Percentiles rank a stretch among this genome's conserved stretches.
Conservation (phyloP, 306 rosid genomes). For the Lathyrus sativus region DNA sequence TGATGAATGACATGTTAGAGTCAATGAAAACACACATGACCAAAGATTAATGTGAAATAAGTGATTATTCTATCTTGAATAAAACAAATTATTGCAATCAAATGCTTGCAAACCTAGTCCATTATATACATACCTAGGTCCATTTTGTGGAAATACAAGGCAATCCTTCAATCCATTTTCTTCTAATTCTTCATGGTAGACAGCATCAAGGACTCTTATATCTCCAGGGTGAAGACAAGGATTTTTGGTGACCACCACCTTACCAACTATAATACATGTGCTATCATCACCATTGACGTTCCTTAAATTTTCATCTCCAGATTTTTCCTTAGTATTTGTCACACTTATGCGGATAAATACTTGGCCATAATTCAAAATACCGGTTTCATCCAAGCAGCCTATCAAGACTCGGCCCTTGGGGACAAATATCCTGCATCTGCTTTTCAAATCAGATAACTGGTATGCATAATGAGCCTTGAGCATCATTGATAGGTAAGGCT, state of each 20-base stretch:
- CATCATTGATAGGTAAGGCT: slow-evolving; percentile 94
- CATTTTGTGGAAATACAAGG: slow-evolving; percentile 85
- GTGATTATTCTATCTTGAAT: slow-evolving; percentile 12
- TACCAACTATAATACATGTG: slow-evolving; percentile 65
- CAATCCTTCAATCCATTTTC: slow-evolving; percentile 75
- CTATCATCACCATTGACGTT: slow-evolving; percentile 66
- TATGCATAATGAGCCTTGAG: slow-evolving; percentile 67
- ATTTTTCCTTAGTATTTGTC: slow-evolving; percentile 58
- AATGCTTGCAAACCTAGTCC: slow-evolving; percentile 22
- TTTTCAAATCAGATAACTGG: slow-evolving; percentile 76
- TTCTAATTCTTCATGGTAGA: slow-evolving; percentile 65
- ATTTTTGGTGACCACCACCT: slow-evolving; percentile 82
- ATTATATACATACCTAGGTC: slow-evolving; percentile 59
- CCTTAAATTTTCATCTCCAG: slow-evolving; percentile 56
- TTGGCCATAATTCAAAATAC: slow-evolving; percentile 80
- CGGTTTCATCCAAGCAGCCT: slow-evolving; percentile 93
- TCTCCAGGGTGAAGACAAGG: slow-evolving; percentile 99
- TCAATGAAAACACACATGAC: slow-evolving; percentile 18
- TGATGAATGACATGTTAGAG: slow-evolving; percentile 19
- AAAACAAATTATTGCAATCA: slow-evolving; percentile 20
- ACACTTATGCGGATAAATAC: slow-evolving; percentile 66
- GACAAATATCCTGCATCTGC: slow-evolving; percentile 70
- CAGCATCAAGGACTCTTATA: slow-evolving; percentile 83
- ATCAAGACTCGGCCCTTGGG: slow-evolving; percentile 81
- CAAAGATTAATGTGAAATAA: slow-evolving; percentile 11